These are phyloP conservation scores for Emmonsiellopsis sp. DNA, from an alignment of 2,329 filamentous ascomycete genomes.

Conservation along the genomic window DNA sequence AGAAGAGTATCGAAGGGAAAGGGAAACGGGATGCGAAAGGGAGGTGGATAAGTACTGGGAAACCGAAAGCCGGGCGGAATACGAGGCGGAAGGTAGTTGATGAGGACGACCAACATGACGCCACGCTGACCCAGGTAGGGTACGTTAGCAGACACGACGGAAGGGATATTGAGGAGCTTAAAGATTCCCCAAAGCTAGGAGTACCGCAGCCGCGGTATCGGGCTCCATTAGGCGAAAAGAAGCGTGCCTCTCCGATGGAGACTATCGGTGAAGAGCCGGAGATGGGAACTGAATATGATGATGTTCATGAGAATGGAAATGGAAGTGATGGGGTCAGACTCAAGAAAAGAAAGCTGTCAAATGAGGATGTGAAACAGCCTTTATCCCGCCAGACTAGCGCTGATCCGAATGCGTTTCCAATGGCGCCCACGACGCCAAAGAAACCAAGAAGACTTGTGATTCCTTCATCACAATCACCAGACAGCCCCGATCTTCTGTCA, in stretches of 20 bases:
- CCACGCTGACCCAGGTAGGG: slow-evolving; percentile 33
- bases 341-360: not conserved
- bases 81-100: slow-evolving; percentile 11
- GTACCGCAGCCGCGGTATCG: not conserved
- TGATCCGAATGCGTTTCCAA: not conserved
- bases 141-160: slow-evolving; percentile 28
- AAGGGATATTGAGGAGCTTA: slow-evolving; percentile 7
- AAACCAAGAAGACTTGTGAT: slow-evolving; percentile 25
- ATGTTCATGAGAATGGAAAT: not conserved
- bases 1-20: not conserved
- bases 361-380: not conserved
- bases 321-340: not conserved
- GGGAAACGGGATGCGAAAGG: not conserved
- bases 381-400: not conserved
- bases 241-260: slow-evolving; percentile 1
- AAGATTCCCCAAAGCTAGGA: not conserved
- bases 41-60: too few relatives aligned
- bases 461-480: slow-evolving; percentile 35
- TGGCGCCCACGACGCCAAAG: slow-evolving; percentile 22
- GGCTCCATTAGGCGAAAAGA: not conserved
- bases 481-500: slow-evolving; percentile 28
- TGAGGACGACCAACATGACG: slow-evolving; percentile 22
- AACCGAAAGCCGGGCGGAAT: not conserved
- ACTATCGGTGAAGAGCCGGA: slow-evolving; percentile 5
- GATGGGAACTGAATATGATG: not conserved